Conservation (phyloP, 768 basidiomycete genomes). For the Boletus fagicola region DNA sequence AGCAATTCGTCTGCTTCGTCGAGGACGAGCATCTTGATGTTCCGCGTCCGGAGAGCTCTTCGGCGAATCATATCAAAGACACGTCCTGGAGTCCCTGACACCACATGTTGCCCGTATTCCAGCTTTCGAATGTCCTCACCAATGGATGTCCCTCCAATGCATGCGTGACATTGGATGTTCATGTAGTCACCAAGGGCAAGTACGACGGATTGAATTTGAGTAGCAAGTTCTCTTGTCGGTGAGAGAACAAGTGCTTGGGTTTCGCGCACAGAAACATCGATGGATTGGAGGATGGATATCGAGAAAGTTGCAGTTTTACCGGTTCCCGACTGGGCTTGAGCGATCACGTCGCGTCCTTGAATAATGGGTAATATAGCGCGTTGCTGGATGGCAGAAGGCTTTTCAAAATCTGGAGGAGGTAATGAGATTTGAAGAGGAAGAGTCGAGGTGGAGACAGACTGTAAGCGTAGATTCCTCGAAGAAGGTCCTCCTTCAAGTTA, state of each 20-base stretch:
- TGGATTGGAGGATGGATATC: conserved; percentile 96
- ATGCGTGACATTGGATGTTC: conserved; percentile 98
- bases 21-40: conserved; percentile 96
- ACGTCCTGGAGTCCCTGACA: conserved; percentile 95
- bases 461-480: conserved; percentile 98
- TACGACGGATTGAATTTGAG: conserved; percentile 98
- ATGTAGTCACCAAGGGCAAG: conserved; percentile 97
- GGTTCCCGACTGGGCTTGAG: conserved; percentile 98
- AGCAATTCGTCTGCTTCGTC: conserved; percentile 96
- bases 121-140: conserved; percentile 97
- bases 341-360: conserved; percentile 96
- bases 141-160: conserved; percentile 96
- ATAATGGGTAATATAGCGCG: conserved; percentile 96
- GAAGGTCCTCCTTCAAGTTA: conserved; percentile 88
- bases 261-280: conserved; percentile 92
- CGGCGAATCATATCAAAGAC: conserved; percentile 99
- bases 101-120: conserved; percentile 96
- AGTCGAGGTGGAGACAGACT: conserved; percentile 49
- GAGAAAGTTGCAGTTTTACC: conserved; percentile 99
- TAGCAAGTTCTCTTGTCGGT: conserved; percentile 97
- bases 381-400: conserved; percentile 98
- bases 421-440: conserved; percentile 4
- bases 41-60: conserved; percentile 86
- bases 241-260: conserved; percentile 96
- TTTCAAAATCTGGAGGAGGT: conserved; percentile 76